Conservation (phyloP, 1,284 basidiomycete species). For the Veloboletus limbatus region DNA sequence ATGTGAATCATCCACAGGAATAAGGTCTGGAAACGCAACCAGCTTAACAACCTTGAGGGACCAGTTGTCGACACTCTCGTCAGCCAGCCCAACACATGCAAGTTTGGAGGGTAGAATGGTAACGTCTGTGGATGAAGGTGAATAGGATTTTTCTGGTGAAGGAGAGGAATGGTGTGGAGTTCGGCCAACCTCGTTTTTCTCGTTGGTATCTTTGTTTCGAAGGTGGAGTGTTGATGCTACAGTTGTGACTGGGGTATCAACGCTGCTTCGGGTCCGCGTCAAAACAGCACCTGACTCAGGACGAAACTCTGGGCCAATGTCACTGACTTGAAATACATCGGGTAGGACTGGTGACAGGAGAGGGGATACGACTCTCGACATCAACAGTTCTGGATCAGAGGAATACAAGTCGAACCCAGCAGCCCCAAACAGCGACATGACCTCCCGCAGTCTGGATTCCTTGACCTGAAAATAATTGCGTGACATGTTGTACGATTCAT, state of each 20-base stretch:
- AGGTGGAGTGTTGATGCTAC: constrained; percentile 30
- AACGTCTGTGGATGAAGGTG: constrained; percentile 47
- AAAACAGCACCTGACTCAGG: constrained; percentile 42
- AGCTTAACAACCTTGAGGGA: constrained; percentile 71
- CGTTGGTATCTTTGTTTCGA: constrained; percentile 9
- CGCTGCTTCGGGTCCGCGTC: constrained; percentile 41
- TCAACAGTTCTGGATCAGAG: constrained; percentile 45
- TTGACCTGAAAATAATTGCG: constrained; percentile 49
- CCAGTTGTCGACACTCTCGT: constrained; percentile 66
- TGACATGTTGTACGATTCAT: neutral
- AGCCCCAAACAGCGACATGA: constrained; percentile 54
- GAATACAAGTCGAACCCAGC: constrained; percentile 70
- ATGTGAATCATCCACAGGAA: constrained; percentile 34
- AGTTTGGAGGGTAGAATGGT: constrained; percentile 51
- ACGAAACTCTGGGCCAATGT: constrained; percentile 37
- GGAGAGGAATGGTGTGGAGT: constrained; percentile 12
- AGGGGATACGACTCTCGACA: constrained; percentile 38
- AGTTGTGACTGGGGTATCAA: constrained; percentile 33
- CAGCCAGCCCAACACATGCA: constrained; percentile 56
- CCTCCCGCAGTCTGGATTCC: constrained; percentile 59
- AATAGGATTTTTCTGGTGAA: constrained; percentile 40
- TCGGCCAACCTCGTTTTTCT: constrained; percentile 5
- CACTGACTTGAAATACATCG: constrained; percentile 40
- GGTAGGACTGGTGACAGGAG: constrained; percentile 34
- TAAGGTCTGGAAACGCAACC: constrained; percentile 69